These are phyloP conservation scores for Nicotiana otophora DNA, from an alignment of 257 asterid species.

Conservation along the genomic window DNA sequence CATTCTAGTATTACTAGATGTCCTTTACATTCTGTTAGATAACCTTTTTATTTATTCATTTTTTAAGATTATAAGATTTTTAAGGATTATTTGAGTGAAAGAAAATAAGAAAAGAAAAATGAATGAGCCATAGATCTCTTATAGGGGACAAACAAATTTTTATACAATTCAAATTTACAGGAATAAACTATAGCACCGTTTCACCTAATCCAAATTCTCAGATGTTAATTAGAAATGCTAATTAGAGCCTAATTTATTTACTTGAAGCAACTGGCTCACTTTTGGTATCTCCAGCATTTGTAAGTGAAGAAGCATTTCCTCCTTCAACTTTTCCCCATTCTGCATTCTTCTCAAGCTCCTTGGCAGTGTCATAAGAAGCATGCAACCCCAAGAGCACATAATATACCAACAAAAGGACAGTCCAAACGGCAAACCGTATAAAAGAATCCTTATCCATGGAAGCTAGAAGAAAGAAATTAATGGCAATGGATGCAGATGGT, in stretches of 20 bases:
- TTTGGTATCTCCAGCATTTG: background rate
- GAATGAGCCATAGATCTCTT: no score
- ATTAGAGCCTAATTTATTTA: background rate
- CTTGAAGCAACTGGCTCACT: background rate
- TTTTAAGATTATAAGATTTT: no score
- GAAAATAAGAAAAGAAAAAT: no score
- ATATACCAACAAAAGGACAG: background rate
- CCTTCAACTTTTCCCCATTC: background rate
- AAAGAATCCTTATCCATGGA: background rate
- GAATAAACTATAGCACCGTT: background rate
- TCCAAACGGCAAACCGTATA: background rate
- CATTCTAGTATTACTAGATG: no score
- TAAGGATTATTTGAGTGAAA: no score
- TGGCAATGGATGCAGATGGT: background rate
- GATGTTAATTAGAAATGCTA: background rate
- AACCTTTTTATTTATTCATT: no score
- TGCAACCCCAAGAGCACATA: background rate
- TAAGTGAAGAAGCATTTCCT: background rate
- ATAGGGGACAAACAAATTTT: no score
- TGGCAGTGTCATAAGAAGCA: background rate
- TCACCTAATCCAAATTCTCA: background rate
- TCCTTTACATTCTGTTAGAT: no score
- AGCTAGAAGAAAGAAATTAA: background rate
- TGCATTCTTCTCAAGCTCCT: background rate
- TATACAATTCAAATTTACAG: background rate